A percentile compares a stretch with the other conserved stretches of the same genome.
Evolutionary conservation across 2,329 filamentous ascomycete genomes (phyloP).

Genomic region (Chaetomium strumarium): DNA sequence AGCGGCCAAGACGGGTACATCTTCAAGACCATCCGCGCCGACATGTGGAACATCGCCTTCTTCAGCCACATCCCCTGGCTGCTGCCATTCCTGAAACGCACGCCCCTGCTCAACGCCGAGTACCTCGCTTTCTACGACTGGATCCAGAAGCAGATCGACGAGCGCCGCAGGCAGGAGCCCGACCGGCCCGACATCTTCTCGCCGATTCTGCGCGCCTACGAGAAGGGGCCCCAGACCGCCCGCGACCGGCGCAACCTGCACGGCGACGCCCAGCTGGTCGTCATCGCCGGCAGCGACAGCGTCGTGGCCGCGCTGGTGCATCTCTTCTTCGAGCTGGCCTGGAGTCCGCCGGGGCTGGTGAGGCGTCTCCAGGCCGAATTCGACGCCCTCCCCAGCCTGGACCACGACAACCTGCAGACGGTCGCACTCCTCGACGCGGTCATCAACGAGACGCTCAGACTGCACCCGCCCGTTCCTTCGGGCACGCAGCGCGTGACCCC

Average conservation of each 20-base stretch:
- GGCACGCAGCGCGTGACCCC: constrained; percentile 26
- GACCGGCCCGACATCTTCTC: constrained; percentile 18
- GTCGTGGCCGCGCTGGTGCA: constrained; percentile 20
- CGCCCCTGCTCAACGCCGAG: constrained; percentile 17
- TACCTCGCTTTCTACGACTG: constrained; percentile 17
- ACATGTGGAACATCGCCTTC: constrained; percentile 21
- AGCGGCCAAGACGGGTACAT: constrained; percentile 14
- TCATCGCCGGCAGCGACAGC: constrained; percentile 22
- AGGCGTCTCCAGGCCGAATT: constrained; percentile 17
- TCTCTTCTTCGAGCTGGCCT: constrained; percentile 20
- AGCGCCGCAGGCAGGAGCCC: constrained; percentile 13
- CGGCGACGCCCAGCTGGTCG: constrained; percentile 19
- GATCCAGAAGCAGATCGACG: constrained; percentile 17
- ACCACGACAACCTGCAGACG: constrained; percentile 11
- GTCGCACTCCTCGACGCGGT: constrained; percentile 10
- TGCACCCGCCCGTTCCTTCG: constrained; percentile 12
- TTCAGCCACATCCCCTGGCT: constrained; percentile 21
- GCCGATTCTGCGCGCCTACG: constrained; percentile 12
- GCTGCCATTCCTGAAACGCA: constrained; percentile 18
- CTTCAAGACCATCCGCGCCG: constrained; percentile 19
- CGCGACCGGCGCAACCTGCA: constrained; percentile 15
- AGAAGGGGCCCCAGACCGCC: constrained; percentile 3
- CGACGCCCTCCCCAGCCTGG: constrained; percentile 12
- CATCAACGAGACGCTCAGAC: constrained; percentile 13
- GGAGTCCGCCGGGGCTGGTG: constrained; percentile 11